These are phyloP conservation scores for Takashimella koratensis DNA, from an alignment of 1,284 basidiomycete species.

Conservation along the genomic window DNA sequence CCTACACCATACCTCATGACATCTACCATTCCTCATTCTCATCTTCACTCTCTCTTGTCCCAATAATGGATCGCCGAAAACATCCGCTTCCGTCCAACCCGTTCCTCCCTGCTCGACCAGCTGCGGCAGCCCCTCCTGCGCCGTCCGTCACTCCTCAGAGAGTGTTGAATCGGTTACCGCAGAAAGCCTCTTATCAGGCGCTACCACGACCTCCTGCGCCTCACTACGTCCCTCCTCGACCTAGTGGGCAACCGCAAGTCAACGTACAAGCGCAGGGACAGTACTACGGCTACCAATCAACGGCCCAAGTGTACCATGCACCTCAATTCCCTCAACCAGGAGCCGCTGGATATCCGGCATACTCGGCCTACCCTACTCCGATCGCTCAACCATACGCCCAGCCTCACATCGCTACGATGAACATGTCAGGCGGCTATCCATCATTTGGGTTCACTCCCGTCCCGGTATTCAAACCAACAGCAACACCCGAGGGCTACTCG, in stretches of 20 bases:
- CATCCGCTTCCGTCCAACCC: neutral
- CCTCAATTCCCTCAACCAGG: neutral
- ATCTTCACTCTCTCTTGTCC: neutral
- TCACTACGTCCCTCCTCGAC: neutral
- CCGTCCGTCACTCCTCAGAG: neutral
- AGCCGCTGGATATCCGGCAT: neutral
- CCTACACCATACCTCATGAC: too few species aligned
- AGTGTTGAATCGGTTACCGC: neutral
- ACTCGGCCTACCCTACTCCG: neutral
- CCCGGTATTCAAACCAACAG: constrained; percentile 21
- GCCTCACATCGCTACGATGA: neutral
- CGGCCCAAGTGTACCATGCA: neutral
- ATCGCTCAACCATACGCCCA: neutral
- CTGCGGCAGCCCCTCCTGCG: neutral
- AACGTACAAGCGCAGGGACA: neutral
- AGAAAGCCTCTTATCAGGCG: neutral
- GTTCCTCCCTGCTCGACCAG: neutral
- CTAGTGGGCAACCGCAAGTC: neutral
- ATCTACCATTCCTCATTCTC: too few species aligned
- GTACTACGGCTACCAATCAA: neutral
- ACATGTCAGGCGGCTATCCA: constrained; percentile 5
- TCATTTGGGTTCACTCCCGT: neutral
- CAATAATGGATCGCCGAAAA: neutral
- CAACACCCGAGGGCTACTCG: constrained; percentile 58
- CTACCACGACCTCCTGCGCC: neutral